These are phyloP conservation scores for Globisporangium alternatum DNA, from an alignment of 352 stramenopile species.

Conservation along the genomic window DNA sequence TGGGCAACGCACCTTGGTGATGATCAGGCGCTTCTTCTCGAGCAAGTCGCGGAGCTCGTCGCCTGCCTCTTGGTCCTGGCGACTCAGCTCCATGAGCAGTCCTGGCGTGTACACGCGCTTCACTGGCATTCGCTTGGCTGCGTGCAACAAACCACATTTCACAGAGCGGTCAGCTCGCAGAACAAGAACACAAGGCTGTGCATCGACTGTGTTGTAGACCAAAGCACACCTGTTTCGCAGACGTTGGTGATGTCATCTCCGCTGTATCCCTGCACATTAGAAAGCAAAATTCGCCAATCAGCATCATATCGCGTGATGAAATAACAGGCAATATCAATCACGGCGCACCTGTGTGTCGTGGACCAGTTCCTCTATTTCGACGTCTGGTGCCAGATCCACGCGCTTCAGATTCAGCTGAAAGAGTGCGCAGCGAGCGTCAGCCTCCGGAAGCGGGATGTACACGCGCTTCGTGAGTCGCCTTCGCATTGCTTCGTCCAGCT, in stretches of 20 bases:
- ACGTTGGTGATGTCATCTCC: slow-evolving; percentile 82
- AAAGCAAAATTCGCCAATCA: neutral
- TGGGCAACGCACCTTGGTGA: slow-evolving; percentile 45
- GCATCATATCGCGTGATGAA: neutral
- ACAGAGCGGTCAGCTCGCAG: neutral
- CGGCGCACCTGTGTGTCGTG: slow-evolving; percentile 40
- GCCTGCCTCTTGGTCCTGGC: slow-evolving; percentile 39
- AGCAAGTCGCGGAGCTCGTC: slow-evolving; percentile 34
- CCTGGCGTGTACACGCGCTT: slow-evolving; percentile 21
- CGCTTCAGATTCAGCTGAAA: slow-evolving; percentile 34
- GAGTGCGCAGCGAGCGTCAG: slow-evolving; percentile 23
- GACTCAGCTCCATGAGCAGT: slow-evolving; percentile 37
- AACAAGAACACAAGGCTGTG: neutral
- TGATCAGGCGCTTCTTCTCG: slow-evolving; percentile 52
- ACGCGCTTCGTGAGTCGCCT: slow-evolving; percentile 93
- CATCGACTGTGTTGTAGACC: neutral
- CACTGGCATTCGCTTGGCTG: slow-evolving; percentile 22
- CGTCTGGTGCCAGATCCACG: slow-evolving; percentile 38
- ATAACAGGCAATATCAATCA: neutral
- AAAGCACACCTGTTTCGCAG: slow-evolving; percentile 38
- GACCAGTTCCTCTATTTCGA: slow-evolving; percentile 63
- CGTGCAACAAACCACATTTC: neutral
- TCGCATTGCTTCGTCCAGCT: slow-evolving; percentile 92
- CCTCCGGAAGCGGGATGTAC: slow-evolving; percentile 18
- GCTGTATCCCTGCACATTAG: slow-evolving; percentile 54